A percentile compares a stretch with the other conserved stretches of the same genome.
Evolutionary conservation across 371 early-diverging fungal genomes (phyloP).

Genomic region (Syncephalastrum contaminatum): DNA sequence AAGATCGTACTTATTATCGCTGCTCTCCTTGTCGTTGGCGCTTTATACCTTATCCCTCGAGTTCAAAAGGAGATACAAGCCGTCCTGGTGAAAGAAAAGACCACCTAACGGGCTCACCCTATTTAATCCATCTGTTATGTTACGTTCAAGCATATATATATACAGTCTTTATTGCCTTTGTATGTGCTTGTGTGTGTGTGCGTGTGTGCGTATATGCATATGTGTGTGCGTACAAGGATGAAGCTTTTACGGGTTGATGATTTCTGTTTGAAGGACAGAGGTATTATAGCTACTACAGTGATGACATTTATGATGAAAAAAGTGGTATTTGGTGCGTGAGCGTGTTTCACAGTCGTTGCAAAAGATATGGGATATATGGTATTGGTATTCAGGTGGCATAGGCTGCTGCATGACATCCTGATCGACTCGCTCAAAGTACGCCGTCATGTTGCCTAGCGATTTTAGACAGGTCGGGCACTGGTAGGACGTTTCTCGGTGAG

Average conservation of each 20-base stretch:
- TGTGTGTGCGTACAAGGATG: too few relatives aligned
- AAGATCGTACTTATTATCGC: slow-evolving; percentile 25
- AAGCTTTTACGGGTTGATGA: too few relatives aligned
- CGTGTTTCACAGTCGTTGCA: slow-evolving; percentile 96
- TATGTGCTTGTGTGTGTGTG: too few relatives aligned
- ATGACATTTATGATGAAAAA: slow-evolving; percentile 93
- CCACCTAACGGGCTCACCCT: too few relatives aligned
- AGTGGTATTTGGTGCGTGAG: slow-evolving; percentile 82
- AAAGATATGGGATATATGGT: slow-evolving; percentile 66
- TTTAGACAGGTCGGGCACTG: slow-evolving; percentile 97
- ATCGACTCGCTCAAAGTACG: slow-evolving; percentile 83
- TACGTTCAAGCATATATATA: too few relatives aligned
- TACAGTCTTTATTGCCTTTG: too few relatives aligned
- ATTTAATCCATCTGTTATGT: too few relatives aligned
- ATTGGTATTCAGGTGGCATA: slow-evolving; percentile 90
- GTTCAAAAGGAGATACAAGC: too few relatives aligned
- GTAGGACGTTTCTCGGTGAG: slow-evolving; percentile 83
- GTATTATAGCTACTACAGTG: slow-evolving; percentile 94
- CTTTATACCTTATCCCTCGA: too few relatives aligned
- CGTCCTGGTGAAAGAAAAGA: too few relatives aligned
- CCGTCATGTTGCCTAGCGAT: slow-evolving; percentile 84
- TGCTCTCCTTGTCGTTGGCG: too few relatives aligned
- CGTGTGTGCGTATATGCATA: too few relatives aligned
- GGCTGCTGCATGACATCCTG: slow-evolving; percentile 70
- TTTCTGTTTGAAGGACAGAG: slow-evolving; percentile 67